Percentiles rank a stretch among this genome's conserved stretches.
phyloP scores from a whole-genome alignment of 352 stramenopile genomes.

The Globisporangium camurandrum region DNA sequence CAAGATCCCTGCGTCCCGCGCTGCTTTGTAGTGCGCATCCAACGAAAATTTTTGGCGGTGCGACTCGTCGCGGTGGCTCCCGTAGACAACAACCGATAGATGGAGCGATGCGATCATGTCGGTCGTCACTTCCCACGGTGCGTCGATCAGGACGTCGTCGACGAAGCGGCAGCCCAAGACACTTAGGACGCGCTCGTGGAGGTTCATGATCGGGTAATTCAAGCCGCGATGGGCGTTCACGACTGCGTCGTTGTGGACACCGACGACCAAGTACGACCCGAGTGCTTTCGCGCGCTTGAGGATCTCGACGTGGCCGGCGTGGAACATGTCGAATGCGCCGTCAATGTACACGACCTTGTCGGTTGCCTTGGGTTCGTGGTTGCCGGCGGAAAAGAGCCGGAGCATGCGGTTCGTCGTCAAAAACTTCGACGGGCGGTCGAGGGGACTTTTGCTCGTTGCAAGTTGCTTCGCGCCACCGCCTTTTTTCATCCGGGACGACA shows the following conservation, averaged over 20 bases:
- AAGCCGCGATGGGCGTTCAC: slow-evolving; percentile 86
- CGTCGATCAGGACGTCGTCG: slow-evolving; percentile 98
- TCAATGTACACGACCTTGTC: slow-evolving; percentile 97
- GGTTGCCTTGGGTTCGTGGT: slow-evolving; percentile 80
- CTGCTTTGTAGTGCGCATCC: slow-evolving; percentile 74
- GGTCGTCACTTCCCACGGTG: slow-evolving; percentile 91
- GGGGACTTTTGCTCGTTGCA: slow-evolving; percentile 28
- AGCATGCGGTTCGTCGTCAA: slow-evolving; percentile 95
- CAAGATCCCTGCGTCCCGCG: slow-evolving; percentile 80
- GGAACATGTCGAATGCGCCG: slow-evolving; percentile 98
- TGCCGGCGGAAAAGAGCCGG: slow-evolving; percentile 86
- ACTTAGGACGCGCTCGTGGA: slow-evolving; percentile 96
- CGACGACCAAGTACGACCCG: slow-evolving; percentile 95
- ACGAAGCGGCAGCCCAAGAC: slow-evolving; percentile 95
- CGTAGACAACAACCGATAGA: slow-evolving; percentile 79
- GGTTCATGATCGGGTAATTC: slow-evolving; percentile 97
- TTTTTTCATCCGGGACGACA: slow-evolving; percentile 68
- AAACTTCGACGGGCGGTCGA: slow-evolving; percentile 89
- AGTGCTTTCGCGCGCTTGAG: slow-evolving; percentile 90
- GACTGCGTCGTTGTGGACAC: slow-evolving; percentile 92
- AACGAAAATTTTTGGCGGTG: slow-evolving; percentile 49
- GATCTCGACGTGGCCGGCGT: slow-evolving; percentile 95
- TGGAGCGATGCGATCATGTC: slow-evolving; percentile 95
- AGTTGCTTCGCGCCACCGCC: slow-evolving; percentile 31
- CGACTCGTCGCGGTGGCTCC: slow-evolving; percentile 77